Base-by-base conservation (phyloP, 306 rosid genomes). In the Myrica gale region DNA sequence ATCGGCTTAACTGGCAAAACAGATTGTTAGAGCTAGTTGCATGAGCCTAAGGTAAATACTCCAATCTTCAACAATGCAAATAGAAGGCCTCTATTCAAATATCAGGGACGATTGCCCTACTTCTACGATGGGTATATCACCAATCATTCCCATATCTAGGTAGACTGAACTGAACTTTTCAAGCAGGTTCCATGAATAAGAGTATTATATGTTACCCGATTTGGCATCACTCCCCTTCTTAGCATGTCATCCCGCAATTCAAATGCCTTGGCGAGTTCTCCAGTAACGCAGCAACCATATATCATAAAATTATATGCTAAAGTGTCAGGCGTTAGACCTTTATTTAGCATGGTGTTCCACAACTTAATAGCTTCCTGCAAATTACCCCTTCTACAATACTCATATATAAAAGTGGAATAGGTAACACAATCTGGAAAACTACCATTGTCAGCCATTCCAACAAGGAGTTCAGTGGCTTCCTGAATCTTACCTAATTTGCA, bases 161-260 rank as follows among this genome's bases (percentile, higher is more conserved):
- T 65, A 32, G 71, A 26, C 32, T 19, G 67, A 11, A 71, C 68
- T 69, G 60, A 68, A 68, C 82, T 65, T 54, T 73, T 54, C 73
- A 67, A 52, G 84, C 81, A 50, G 71, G 81, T 76, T 51, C 78
- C 85, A 45, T 46, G 74, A 26, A 82, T 76, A 7, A 81, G 81
- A 54, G 84, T 65, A 72, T 78, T 75, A 54, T 82, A 71, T 3
- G 79, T 85, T 20, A 76, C 84, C 68, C 68, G 78, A 78, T 79
- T 82, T 23, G 84, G 92, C 81, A 81, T 85, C 86, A 94, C 20
- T 56, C 93, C 96, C 74, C 89, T 86, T 55, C 66, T 86, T 82
- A 80, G 71, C 96, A 95, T 89, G 81, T 90, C 97, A 80, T 95
- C 89, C n/a, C 85, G 96, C 91, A 95, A 84, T 74, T 88, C 87